phyloP scores from a whole-genome alignment of 2,329 filamentous ascomycete genomes.

The Penicillium fuscoglaucum region DNA sequence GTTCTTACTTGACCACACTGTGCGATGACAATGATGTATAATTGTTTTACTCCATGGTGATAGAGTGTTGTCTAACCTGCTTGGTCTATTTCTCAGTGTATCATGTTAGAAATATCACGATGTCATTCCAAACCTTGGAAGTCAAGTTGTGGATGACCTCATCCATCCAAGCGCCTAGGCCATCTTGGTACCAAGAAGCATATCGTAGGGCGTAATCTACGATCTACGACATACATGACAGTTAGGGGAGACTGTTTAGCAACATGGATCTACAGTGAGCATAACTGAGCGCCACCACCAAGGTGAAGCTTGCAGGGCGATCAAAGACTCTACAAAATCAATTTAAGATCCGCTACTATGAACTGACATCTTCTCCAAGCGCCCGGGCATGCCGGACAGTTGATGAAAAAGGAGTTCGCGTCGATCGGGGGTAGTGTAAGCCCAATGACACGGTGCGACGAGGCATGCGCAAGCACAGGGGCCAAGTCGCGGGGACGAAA shows the following conservation, averaged over 20 bases:
- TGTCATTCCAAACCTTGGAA: too few relatives aligned
- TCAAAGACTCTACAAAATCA: too few relatives aligned
- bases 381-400: constrained; percentile 53
- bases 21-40: not conserved
- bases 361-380: constrained; percentile 55
- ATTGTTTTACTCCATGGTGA: not conserved
- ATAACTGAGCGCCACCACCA: too few relatives aligned
- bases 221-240: not conserved
- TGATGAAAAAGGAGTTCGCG: constrained; percentile 65
- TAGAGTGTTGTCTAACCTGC: not conserved
- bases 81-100: not conserved
- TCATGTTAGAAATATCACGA: not conserved
- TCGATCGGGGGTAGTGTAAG: constrained; percentile 73
- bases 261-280: too few relatives aligned
- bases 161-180: too few relatives aligned
- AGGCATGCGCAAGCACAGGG: constrained; percentile 73
- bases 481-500: constrained; percentile 58
- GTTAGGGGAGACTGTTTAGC: not conserved
- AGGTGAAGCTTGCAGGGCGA: too few relatives aligned
- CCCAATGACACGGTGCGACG: constrained; percentile 69
- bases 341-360: too few relatives aligned
- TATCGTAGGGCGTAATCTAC: not conserved
- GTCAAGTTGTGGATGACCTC: not conserved
- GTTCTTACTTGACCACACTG: constrained; percentile 81
- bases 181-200: not conserved